Conservation (phyloP, 768 basidiomycete species). For the Lactarius quietus region DNA sequence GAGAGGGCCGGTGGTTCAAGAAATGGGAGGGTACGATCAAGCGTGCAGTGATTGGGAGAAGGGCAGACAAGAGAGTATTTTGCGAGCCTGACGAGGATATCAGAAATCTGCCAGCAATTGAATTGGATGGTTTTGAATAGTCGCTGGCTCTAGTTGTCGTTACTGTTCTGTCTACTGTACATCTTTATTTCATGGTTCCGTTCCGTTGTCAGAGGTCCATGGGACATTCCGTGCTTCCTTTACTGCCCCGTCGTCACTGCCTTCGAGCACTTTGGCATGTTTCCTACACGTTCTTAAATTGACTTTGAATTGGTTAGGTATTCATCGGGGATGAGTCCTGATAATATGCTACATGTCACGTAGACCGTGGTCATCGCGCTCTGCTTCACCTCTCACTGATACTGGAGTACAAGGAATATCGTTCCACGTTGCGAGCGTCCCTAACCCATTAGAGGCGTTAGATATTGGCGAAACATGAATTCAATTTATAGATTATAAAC, state of each 20-base stretch:
- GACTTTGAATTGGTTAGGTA: conserved; percentile 38
- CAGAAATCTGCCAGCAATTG: conserved; percentile 6
- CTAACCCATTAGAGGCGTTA: not conserved
- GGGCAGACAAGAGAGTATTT: conserved; percentile 21
- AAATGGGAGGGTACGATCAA: conserved; percentile 70
- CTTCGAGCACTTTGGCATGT: conserved; percentile 56
- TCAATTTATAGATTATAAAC: conserved; percentile 5
- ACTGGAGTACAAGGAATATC: conserved; percentile 24
- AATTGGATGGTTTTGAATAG: not conserved
- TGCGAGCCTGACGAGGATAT: conserved; percentile 22
- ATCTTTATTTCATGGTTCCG: not conserved
- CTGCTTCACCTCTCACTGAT: conserved; percentile 28
- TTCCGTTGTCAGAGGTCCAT: not conserved
- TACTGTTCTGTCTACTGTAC: not conserved
- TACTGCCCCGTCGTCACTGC: conserved; percentile 51
- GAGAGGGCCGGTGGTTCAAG: conserved; percentile 78
- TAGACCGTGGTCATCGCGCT: conserved; percentile 26
- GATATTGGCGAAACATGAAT: not conserved
- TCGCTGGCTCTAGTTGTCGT: conserved; percentile 21
- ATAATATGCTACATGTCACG: conserved; percentile 48
- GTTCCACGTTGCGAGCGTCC: conserved; percentile 18
- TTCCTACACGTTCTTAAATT: conserved; percentile 1
- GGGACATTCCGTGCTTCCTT: conserved; percentile 47
- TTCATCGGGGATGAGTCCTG: conserved; percentile 63
- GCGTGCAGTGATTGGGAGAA: conserved; percentile 45